Conservation (phyloP, 345 rosid genomes). For the Murraya paniculata region DNA sequence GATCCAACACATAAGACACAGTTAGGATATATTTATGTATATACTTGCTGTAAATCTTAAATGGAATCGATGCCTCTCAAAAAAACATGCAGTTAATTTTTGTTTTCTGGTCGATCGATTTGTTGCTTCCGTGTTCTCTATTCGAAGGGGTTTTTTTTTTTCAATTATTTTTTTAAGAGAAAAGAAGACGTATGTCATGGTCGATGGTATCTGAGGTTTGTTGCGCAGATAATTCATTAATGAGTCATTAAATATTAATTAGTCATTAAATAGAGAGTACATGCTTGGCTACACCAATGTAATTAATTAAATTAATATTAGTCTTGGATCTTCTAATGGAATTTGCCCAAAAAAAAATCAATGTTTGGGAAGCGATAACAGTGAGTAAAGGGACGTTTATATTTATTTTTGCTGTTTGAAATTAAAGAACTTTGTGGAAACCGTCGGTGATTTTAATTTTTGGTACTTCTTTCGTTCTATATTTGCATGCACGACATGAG, state of each 20-base stretch:
- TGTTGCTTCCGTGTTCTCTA: too few species aligned
- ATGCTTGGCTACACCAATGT: neutral
- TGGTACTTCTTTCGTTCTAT: slow-evolving; percentile 12
- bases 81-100: neutral
- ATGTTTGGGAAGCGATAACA: slow-evolving; percentile 9
- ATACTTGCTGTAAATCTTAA: too few species aligned
- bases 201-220: neutral
- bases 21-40: neutral
- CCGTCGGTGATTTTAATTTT: neutral
- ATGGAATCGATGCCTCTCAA: neutral
- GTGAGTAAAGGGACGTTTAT: slow-evolving; percentile 13
- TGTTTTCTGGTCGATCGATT: neutral
- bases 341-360: neutral
- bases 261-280: neutral
- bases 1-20: neutral
- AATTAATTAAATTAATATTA: too few species aligned
- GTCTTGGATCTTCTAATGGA: neutral
- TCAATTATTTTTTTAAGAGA: too few species aligned
- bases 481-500: neutral
- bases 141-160: too few species aligned
- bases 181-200: neutral
- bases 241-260: neutral
- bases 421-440: neutral
- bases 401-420: neutral
- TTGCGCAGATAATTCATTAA: neutral